Evolutionary conservation across 345 rosid species (phyloP).

Genomic region (Populus simonii): DNA sequence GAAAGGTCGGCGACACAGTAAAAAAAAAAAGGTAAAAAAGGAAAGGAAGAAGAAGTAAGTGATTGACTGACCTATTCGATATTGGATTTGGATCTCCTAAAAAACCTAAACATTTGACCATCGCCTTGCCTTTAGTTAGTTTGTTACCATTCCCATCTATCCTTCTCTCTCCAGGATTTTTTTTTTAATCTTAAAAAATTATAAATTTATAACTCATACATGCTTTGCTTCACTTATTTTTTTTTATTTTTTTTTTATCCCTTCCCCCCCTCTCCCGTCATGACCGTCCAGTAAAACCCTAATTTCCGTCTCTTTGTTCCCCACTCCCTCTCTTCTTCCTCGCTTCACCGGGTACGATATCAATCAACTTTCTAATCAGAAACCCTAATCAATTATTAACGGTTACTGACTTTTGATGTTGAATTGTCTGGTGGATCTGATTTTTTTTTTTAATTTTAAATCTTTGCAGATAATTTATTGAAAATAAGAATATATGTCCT

Average conservation of each 20-base stretch:
- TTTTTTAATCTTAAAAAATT: not conserved
- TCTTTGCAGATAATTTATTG: conserved; percentile 15
- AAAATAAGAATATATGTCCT: conserved; percentile 78
- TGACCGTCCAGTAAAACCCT: conserved; percentile 73
- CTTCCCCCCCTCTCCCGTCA: conserved; percentile 31
- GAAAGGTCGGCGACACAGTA: not conserved
- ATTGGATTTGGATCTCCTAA: conserved; percentile 48
- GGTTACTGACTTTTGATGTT: not conserved
- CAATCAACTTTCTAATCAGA: not conserved
- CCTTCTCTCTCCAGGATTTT: not conserved
- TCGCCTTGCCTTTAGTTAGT: conserved; percentile 16
- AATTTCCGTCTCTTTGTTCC: conserved; percentile 24
- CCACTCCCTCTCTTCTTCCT: conserved; percentile 23
- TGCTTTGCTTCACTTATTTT: not conserved
- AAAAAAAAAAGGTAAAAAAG: not conserved
- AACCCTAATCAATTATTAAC: conserved; percentile 13
- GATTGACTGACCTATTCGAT: conserved; percentile 31
- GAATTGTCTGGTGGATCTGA: conserved; percentile 19
- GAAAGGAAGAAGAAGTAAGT: not conserved
- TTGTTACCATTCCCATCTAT: conserved; percentile 20
- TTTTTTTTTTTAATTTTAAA: not conserved
- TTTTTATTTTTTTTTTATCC: conserved; percentile 12
- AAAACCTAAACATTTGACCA: conserved; percentile 55
- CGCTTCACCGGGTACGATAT: not conserved
- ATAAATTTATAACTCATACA: not conserved